Conservation (phyloP, 2,329 filamentous ascomycete genomes). For the Phoma herbarum region DNA sequence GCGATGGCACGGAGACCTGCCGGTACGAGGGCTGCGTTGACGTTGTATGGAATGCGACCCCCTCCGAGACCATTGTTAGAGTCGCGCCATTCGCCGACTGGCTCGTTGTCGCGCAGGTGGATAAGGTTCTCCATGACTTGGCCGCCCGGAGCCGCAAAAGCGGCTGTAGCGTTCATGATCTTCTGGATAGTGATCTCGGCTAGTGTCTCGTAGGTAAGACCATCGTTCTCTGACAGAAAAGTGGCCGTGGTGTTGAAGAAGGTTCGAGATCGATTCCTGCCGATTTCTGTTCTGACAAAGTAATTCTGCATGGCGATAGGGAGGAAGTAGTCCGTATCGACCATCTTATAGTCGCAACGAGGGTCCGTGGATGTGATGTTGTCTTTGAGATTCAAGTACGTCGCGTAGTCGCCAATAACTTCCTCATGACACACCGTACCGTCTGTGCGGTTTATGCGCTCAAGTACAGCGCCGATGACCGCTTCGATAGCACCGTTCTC, state of each 20-base stretch:
- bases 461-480: slow-evolving; percentile 67
- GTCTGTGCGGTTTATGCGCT: slow-evolving; percentile 67
- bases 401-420: slow-evolving; percentile 71
- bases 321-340: slow-evolving; percentile 70
- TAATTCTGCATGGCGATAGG: slow-evolving; percentile 67
- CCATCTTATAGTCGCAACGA: slow-evolving; percentile 66
- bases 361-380: slow-evolving; percentile 63
- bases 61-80: slow-evolving; percentile 68
- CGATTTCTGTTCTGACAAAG: slow-evolving; percentile 60
- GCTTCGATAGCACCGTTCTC: slow-evolving; percentile 67
- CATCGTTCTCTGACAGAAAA: slow-evolving; percentile 61
- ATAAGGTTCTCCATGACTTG: slow-evolving; percentile 65
- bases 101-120: slow-evolving; percentile 62
- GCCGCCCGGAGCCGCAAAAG: slow-evolving; percentile 60
- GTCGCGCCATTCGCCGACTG: slow-evolving; percentile 71
- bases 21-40: slow-evolving; percentile 70
- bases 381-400: slow-evolving; percentile 64
- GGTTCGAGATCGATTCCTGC: slow-evolving; percentile 48
- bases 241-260: slow-evolving; percentile 58
- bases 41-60: slow-evolving; percentile 70
- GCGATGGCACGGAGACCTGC: slow-evolving; percentile 68
- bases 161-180: slow-evolving; percentile 64
- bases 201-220: slow-evolving; percentile 63
- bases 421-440: slow-evolving; percentile 72
- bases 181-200: slow-evolving; percentile 63